Conservation (phyloP, 345 rosid genomes). For the Populus deltoides region DNA sequence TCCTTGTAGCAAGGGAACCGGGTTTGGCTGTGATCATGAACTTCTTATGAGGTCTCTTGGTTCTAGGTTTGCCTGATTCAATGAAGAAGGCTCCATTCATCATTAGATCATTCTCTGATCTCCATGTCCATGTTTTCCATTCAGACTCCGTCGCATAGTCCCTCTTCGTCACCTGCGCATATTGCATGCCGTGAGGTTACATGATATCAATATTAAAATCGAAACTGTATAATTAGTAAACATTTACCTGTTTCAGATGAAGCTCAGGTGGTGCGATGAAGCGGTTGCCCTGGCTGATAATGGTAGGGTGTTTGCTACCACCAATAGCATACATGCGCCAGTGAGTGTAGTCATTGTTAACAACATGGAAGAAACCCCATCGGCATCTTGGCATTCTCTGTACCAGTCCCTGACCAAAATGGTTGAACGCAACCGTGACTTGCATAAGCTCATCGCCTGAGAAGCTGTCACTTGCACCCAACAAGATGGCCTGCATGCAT, state of each 20-base stretch:
- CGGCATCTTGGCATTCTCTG: conserved; percentile 40
- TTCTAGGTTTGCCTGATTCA: conserved; percentile 14
- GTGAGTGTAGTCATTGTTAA: conserved; percentile 35
- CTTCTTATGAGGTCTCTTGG: conserved; percentile 9
- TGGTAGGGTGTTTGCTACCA: conserved; percentile 33
- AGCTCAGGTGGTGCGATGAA: conserved; percentile 21
- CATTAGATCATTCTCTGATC: conserved; percentile 21
- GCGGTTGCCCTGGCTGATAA: conserved; percentile 33
- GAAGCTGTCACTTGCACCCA: conserved; percentile 31
- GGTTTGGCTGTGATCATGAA: conserved; percentile 21
- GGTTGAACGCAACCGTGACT: conserved; percentile 32
- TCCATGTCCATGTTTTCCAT: conserved; percentile 33
- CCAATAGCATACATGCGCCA: conserved; percentile 36
- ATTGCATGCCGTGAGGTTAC: background rate
- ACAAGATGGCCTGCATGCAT: conserved; percentile 23
- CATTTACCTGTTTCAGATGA: conserved; percentile 15
- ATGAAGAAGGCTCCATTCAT: conserved; percentile 36
- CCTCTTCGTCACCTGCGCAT: conserved; percentile 27
- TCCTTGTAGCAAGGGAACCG: conserved; percentile 15
- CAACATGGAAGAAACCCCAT: conserved; percentile 39
- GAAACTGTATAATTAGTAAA: no score
- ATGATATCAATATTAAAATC: no score
- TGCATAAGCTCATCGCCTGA: conserved; percentile 29
- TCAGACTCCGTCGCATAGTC: conserved; percentile 23
- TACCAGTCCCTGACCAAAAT: conserved; percentile 35